Base-by-base conservation (phyloP, 257 asterid species). In the Agastache rugosa region DNA sequence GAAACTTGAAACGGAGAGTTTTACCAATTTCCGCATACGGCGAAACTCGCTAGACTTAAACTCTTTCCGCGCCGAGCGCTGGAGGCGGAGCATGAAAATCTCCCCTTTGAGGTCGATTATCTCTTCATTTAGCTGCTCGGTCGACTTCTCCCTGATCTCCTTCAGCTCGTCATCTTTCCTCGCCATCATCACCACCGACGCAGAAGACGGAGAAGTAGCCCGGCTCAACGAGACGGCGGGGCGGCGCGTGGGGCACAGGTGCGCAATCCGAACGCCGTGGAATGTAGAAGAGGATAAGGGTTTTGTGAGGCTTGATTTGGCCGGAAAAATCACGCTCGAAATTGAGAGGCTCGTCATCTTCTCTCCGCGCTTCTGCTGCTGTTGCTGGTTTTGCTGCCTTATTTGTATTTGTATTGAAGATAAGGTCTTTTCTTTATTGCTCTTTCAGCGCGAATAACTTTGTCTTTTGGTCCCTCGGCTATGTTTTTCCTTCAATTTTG, bases 21-120 rank as follows among this genome's bases (percentile, higher is more conserved):
- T 11, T 90, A 95, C 98, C 91, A 74, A 84, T 83, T 95, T 95
- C 68, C 93, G 93, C 98, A 95, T 95, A 8, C 84, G 92, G 59
- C 81, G 87, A 63, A 95, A 94, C 62, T 94, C 99, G 83, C 99
- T 92, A 44, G 95, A 83, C 81, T 89, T 92, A 83, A 90, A 90
- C 88, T 95, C 99, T 48, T 87, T 95, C 67, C 97, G 84, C 35
- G 96, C 98, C 23, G 99, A 88, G 60, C 93, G 86, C 79, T 94
- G 97, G 69, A 94, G 95, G 63, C 98, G 98, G 63, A 95, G 96
- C 99, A 95, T 95, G 48, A 95, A 85, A 37, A 95, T 88, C 89
- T 95, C 99, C 44, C 99, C 99, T 80, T 95, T 92, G 47, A 92
- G 89, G 85, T 93, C 98, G 16, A 93, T 86, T 19, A 92, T 86